Base-by-base conservation (phyloP, 2,329 filamentous ascomycete genomes). In the Fusarium nodosum region DNA sequence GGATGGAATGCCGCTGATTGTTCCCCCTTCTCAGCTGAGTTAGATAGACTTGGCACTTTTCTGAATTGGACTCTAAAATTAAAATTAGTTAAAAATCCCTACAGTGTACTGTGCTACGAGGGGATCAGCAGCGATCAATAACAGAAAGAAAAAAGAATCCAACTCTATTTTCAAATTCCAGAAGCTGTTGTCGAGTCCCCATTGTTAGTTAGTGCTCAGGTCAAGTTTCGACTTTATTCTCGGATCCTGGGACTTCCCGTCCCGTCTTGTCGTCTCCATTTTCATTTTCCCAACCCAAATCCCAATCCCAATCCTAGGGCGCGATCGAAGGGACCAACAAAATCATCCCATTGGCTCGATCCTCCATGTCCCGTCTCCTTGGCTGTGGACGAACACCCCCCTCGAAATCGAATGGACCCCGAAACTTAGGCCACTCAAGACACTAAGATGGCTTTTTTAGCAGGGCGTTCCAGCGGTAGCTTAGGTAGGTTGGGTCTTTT, bases 341-440 rank as follows among this genome's bases (percentile, higher is more conserved):
- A 31, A 30, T 5, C 26, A 22, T 51, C 22, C 39, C 22, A 63
- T 63, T 63, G 60, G 46, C 44, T 58, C 66, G 65, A 70, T 68
- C 60, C 34, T 41, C 46, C 51, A 48, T 41, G 48, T 69, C 53
- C 72, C 72, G 60, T 72, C 69, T 71, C 72, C 72, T 62, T 68
- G 72, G 72, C 57, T 52, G 61, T 66, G 72, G 72, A 67, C 44
- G 66, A 51, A 63, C 45, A 66, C 68, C 68, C 57, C 58, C 51
- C 56, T 51, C 55, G 30, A 63, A 45, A 47, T n/a, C n/a, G 33
- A 63, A 41, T 51, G 46, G 48, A 62, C 47, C 57, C 41, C 60
- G 60, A 63, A 44, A 59, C 56, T 48, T 36, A 55, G 59, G 60
- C 60, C 36, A 64, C 42, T 61, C 24, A 41, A 26, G 24, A 30